Percentiles rank a stretch among this genome's conserved stretches.
Evolutionary conservation across 192 early-diverging fungal species (phyloP).

Genomic region (Umbelopsis isabellina): DNA sequence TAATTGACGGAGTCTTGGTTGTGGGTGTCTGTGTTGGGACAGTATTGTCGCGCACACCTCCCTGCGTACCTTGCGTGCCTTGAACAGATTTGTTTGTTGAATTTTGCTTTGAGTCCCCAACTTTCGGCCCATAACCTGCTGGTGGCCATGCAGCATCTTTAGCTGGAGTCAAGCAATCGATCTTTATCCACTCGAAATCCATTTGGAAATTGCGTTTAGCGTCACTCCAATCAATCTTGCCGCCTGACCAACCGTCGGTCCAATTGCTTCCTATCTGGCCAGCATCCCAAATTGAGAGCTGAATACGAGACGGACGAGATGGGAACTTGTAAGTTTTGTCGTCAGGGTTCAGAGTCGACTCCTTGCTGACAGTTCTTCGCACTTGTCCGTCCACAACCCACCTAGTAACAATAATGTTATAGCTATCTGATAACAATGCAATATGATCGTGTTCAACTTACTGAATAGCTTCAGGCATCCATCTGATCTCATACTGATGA

Average conservation of each 20-base stretch:
- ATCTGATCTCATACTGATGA: constrained; percentile 7
- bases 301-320: constrained; percentile 52
- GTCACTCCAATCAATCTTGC: constrained; percentile 1
- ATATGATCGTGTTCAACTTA: background rate
- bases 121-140: background rate
- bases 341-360: constrained; percentile 42
- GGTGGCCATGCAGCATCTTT: constrained; percentile 12
- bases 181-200: constrained; percentile 18
- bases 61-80: background rate
- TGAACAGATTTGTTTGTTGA: background rate
- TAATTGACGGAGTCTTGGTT: background rate
- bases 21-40: background rate
- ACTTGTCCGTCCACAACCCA: constrained; percentile 11
- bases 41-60: background rate
- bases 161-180: background rate
- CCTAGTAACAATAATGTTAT: background rate
- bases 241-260: constrained; percentile 11
- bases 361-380: constrained; percentile 22
- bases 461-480: constrained; percentile 18
- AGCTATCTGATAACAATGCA: constrained; percentile 14
- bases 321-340: constrained; percentile 50
- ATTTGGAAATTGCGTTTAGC: background rate
- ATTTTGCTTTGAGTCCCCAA: background rate
- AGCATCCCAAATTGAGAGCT: constrained; percentile 68
- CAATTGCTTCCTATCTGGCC: constrained; percentile 6